Conservation (phyloP, 2,329 filamentous ascomycete species). For the Podosphaera xanthii region DNA sequence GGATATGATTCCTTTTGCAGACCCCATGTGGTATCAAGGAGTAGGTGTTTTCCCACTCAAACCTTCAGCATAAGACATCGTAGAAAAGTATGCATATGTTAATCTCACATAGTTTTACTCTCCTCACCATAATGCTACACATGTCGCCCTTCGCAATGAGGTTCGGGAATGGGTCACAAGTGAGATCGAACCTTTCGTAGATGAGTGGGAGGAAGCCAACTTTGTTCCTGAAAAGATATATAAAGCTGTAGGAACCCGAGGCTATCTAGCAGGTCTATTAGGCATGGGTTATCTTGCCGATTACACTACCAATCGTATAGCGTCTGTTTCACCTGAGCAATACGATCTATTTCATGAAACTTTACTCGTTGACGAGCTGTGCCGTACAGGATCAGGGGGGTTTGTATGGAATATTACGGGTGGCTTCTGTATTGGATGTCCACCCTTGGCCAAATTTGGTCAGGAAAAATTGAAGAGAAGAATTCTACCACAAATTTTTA, state of each 20-base stretch:
- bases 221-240: slow-evolving; percentile 74
- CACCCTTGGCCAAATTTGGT: slow-evolving; percentile 79
- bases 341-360: slow-evolving; percentile 99
- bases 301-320: slow-evolving; percentile 46
- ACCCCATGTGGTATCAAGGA: slow-evolving; percentile 86
- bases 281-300: slow-evolving; percentile 63
- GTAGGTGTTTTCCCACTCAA: slow-evolving; percentile 29
- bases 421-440: slow-evolving; percentile 87
- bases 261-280: slow-evolving; percentile 80
- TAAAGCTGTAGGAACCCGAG: slow-evolving; percentile 81
- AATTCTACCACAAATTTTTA: slow-evolving; percentile 69
- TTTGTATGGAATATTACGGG: slow-evolving; percentile 94
- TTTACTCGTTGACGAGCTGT: slow-evolving; percentile 84
- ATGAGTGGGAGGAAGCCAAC: slow-evolving; percentile 93
- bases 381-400: slow-evolving; percentile 67
- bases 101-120: slow-evolving; percentile 51
- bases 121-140: slow-evolving; percentile 86
- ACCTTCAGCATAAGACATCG: no score
- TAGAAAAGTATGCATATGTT: background rate
- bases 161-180: slow-evolving; percentile 78
- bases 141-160: slow-evolving; percentile 76
- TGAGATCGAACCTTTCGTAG: slow-evolving; percentile 75
- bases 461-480: slow-evolving; percentile 66
- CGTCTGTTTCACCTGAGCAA: slow-evolving; percentile 62
- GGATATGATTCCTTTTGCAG: slow-evolving; percentile 69